Base-by-base conservation (phyloP, 306 rosid species). In the Myrica gale region DNA sequence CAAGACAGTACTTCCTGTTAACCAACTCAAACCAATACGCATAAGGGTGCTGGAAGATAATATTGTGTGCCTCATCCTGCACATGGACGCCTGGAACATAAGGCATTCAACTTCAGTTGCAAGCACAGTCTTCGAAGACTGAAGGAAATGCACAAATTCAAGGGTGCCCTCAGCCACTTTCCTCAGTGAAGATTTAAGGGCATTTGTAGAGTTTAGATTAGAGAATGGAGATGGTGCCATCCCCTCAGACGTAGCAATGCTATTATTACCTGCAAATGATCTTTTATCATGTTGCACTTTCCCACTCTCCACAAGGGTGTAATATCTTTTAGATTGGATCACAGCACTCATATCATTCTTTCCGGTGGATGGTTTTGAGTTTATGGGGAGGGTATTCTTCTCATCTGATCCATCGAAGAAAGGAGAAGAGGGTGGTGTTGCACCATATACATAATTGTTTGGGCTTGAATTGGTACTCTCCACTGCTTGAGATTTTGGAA, bases 61-160 rank as follows among this genome's bases (percentile, higher is more conserved):
- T 43, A 92, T 83, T 52, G 83, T 82, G 73, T 95, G 98, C 1
- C 98, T 86, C 72, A 89, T 85, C 84, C 93, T 90, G 87, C 98
- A 92, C 97, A 95, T 88, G 43, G 93, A 86, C 16, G 92, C 95
- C 84, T 95, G 98, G 82, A 90, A 85, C 85, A 89, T 76, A 58
- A 86, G 57, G 84, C 98, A 95, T 51, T 90, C 88, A 44, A 92
- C 73, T 86, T 92, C 98, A 86, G 93, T 95, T 56, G 96, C 97
- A 81, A 90, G 86, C 85, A 88, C 77, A 54, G 90, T 91, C 79
- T 87, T 95, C 82, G 82, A 80, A 52, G 89, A 87, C 57, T 90
- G 83, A 80, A 84, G 85, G 21, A 80, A 71, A 74, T 82, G 80
- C 5, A 89, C 93, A 50, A 89, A 76, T 77, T 92, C 96, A 80